Conservation (phyloP, 164 flowering plant genomes). For the Nymphaea colorata region DNA sequence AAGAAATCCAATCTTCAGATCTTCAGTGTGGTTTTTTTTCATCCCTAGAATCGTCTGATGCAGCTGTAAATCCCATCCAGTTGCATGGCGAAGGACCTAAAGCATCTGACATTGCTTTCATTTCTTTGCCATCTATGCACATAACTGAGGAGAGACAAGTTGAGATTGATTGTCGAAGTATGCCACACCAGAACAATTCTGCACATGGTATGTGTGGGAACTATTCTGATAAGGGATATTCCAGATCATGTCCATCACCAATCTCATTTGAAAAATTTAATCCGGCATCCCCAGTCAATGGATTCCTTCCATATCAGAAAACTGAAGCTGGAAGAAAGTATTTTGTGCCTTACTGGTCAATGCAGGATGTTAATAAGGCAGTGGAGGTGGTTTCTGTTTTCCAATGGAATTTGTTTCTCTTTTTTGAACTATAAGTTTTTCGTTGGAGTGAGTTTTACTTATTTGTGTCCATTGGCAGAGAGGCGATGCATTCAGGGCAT, state of each 20-base stretch:
- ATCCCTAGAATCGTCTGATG: background rate
- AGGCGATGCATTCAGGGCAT: constrained; percentile 57
- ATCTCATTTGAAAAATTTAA: constrained; percentile 12
- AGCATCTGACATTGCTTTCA: constrained; percentile 32
- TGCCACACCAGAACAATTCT: constrained; percentile 7
- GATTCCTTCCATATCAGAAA: constrained; percentile 5
- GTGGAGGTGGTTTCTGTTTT: constrained; percentile 47
- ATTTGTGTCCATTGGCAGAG: constrained; percentile 36
- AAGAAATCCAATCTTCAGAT: constrained; percentile 8
- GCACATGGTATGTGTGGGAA: constrained; percentile 12
- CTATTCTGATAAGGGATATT: constrained; percentile 2
- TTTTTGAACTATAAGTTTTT: background rate
- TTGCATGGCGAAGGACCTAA: constrained; percentile 7
- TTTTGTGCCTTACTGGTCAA: constrained; percentile 58
- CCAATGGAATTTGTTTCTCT: constrained; percentile 1
- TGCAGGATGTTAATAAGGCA: constrained; percentile 41
- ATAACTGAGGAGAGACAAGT: constrained; percentile 14
- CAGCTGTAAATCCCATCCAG: background rate
- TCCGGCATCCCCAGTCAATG: constrained; percentile 7
- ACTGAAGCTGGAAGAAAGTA: constrained; percentile 18
- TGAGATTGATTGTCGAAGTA: constrained; percentile 4
- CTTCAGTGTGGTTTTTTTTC: constrained; percentile 4
- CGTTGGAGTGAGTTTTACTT: background rate
- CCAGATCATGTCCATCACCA: constrained; percentile 37
- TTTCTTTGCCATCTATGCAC: constrained; percentile 42